Evolutionary conservation across 2,329 filamentous ascomycete genomes (phyloP), one percentile per base, ranked within the genome.

Genomic region (Trichoderma sp.): DNA sequence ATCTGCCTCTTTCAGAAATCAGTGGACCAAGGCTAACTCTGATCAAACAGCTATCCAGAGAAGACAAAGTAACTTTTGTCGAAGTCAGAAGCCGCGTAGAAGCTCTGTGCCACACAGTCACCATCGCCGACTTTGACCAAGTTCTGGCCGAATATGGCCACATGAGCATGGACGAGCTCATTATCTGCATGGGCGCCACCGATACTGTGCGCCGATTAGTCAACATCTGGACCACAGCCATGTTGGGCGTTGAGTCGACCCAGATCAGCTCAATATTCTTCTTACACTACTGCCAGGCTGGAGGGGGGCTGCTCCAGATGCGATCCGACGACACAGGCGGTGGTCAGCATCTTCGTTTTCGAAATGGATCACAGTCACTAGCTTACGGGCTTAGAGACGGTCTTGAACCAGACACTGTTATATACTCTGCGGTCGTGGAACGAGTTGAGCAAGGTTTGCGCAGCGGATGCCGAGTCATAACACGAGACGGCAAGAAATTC

Each of bases 321-420:
- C 51, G 61, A 46, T 67, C 52, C 18, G 51, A 39, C 26, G 64
- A 37, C n/a, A 8, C 11, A 32, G 55, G 43, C 14, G 52, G 59
- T 1, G 59, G 59, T 7, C 59, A 61, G 43, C 28, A 46, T 61
- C 43, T 61, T 13, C 59, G 59, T 5, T 61, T 61, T 14, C 43
- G 59, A 8, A 43, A 61, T 14, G 59, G 59, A 26, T 32, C 59
- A 13, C 59, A 61, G 43, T 61, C 59, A 14, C 7, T 61, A 2
- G 51, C 39, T 8, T 14, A 60, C 28, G 55, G 37, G 6, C 37
- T 65, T 6, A 28, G 28, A 18, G 26, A 30, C 24, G 79, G 80
- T 0, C 51, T 83, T 0, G 76, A 76, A 5, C 39, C 26, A 26
- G 16, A 61, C n/a, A 61, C 59, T 1, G 59, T 61, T 13, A 24